phyloP scores from a whole-genome alignment of 192 early-diverging fungal genomes.

The Coemansia sp. region DNA sequence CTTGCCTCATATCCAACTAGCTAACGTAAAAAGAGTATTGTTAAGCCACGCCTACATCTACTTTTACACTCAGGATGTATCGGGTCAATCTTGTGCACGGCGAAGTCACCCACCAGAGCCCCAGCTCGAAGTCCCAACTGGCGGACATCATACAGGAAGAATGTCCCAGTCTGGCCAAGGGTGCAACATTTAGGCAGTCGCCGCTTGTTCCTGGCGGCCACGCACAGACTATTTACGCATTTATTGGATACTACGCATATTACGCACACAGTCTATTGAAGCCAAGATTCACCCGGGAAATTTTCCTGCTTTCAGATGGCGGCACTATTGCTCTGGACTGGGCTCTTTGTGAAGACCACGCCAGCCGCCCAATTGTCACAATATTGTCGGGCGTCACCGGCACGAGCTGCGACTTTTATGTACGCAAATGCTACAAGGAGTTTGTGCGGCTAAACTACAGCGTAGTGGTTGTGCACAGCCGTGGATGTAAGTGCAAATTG shows the following conservation, averaged over 20 bases:
- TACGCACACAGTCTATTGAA: slow-evolving; percentile 40
- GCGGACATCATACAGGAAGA: slow-evolving; percentile 27
- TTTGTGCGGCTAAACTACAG: slow-evolving; percentile 65
- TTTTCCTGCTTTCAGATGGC: slow-evolving; percentile 75
- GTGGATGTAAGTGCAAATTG: slow-evolving; percentile 66
- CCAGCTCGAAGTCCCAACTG: slow-evolving; percentile 12
- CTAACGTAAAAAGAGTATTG: no score
- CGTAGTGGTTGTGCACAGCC: slow-evolving; percentile 81
- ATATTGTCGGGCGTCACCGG: slow-evolving; percentile 91
- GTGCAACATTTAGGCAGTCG: slow-evolving; percentile 62
- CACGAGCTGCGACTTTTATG: slow-evolving; percentile 87
- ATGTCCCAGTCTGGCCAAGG: slow-evolving; percentile 58
- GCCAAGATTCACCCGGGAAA: slow-evolving; percentile 51
- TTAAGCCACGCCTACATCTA: no score
- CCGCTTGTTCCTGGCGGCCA: slow-evolving; percentile 74
- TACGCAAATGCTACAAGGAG: slow-evolving; percentile 69
- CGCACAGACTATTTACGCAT: slow-evolving; percentile 65
- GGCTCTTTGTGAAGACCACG: slow-evolving; percentile 58
- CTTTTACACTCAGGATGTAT: slow-evolving; percentile 24
- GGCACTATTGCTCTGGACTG: slow-evolving; percentile 87
- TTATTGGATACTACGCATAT: slow-evolving; percentile 51
- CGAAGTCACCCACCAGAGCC: slow-evolving; percentile 5
- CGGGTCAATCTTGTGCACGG: slow-evolving; percentile 37
- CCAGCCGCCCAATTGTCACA: slow-evolving; percentile 70
- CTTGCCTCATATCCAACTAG: no score